Evolutionary conservation across 164 flowering plant genomes (phyloP).

Genomic region (Houttuynia cordata): DNA sequence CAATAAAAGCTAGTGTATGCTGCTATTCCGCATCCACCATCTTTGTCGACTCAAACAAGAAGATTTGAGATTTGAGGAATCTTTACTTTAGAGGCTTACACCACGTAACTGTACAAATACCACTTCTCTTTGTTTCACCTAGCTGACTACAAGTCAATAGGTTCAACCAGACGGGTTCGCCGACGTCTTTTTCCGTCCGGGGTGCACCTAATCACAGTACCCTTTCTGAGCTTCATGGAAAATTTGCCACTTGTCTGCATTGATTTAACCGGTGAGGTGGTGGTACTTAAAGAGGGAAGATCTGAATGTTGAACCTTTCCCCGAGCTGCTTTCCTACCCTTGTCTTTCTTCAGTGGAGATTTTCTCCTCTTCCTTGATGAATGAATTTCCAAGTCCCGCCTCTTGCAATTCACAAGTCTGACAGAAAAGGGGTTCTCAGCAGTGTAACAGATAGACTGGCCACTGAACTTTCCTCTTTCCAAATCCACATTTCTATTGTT

Average conservation of each 20-base stretch:
- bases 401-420: conserved; percentile 28
- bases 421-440: conserved; percentile 60
- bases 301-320: conserved; percentile 7
- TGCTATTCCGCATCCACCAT: neutral
- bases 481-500: conserved; percentile 74
- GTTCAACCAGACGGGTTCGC: conserved; percentile 28
- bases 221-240: conserved; percentile 28
- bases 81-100: neutral
- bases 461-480: conserved; percentile 21
- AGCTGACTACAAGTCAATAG: conserved; percentile 25
- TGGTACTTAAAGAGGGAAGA: conserved; percentile 10
- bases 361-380: conserved; percentile 47
- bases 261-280: conserved; percentile 15
- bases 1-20: too few relatives aligned
- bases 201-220: conserved; percentile 31
- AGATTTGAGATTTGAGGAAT: neutral
- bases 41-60: neutral
- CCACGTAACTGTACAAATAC: neutral
- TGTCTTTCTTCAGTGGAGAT: conserved; percentile 30
- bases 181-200: conserved; percentile 74
- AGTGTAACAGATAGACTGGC: conserved; percentile 42
- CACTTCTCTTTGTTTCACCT: neutral
- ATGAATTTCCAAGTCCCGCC: conserved; percentile 16
- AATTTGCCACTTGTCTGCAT: conserved; percentile 22
- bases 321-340: conserved; percentile 12